phyloP scores from a whole-genome alignment of 352 stramenopile genomes.

The Phytopythium vexans region DNA sequence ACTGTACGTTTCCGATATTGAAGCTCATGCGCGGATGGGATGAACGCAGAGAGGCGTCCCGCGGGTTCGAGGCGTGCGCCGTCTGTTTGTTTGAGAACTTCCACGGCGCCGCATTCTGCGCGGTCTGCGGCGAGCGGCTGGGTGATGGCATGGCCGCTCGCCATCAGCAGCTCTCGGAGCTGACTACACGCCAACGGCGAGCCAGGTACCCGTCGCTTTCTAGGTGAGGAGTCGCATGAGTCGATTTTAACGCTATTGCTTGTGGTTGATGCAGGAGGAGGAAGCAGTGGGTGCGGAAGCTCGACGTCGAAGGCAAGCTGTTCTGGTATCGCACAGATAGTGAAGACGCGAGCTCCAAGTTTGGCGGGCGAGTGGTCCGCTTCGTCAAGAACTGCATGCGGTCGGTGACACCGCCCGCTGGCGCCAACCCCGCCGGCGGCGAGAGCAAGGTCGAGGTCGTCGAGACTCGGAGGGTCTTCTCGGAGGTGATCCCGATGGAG shows the following conservation, averaged over 20 bases:
- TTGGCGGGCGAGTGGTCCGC: constrained; percentile 21
- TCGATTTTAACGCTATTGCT: neutral
- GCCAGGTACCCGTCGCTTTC: neutral
- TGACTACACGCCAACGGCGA: neutral
- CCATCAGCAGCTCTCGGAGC: neutral
- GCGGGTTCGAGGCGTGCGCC: constrained; percentile 36
- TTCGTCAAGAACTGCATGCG: constrained; percentile 20
- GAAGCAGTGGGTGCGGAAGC: constrained; percentile 53
- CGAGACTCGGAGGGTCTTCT: constrained; percentile 29
- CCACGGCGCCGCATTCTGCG: constrained; percentile 43
- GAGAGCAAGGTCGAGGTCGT: constrained; percentile 31
- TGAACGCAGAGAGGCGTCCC: constrained; percentile 32
- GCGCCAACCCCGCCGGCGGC: constrained; percentile 6
- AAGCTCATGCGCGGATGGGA: neutral
- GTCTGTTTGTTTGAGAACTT: constrained; percentile 66
- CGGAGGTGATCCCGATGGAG: constrained; percentile 28
- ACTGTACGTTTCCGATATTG: neutral
- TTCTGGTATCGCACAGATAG: constrained; percentile 50
- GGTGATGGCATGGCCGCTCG: neutral
- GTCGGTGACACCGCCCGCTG: neutral
- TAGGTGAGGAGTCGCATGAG: constrained; percentile 2
- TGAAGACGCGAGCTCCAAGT: neutral
- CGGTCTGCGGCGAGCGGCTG: constrained; percentile 39
- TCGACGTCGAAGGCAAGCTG: constrained; percentile 52
- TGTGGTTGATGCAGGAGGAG: constrained; percentile 15